These are phyloP conservation scores for Pittosporum tobira DNA, from an alignment of 129 eudicot genomes.

Conservation along the genomic window DNA sequence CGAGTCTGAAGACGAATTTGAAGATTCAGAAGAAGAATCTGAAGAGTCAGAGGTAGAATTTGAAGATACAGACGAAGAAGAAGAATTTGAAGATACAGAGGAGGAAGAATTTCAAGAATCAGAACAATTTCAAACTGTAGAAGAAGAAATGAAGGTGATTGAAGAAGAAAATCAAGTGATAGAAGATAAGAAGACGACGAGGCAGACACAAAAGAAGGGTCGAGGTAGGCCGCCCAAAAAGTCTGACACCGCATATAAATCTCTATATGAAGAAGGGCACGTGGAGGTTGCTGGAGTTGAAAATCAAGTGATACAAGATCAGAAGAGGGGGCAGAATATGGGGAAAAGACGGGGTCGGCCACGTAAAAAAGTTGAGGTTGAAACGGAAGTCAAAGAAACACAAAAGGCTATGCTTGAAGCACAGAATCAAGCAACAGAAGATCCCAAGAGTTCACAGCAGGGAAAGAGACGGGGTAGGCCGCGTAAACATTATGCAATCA, in stretches of 20 bases:
- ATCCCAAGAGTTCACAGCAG: background rate
- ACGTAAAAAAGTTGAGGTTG: background rate
- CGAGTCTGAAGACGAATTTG: constrained; percentile 1
- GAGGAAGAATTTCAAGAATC: background rate
- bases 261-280: background rate
- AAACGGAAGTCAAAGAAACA: background rate
- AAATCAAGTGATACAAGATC: background rate
- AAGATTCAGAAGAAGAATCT: constrained; percentile 1
- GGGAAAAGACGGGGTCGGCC: background rate
- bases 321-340: background rate
- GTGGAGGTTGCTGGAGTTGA: no score
- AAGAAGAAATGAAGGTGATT: constrained; percentile 6
- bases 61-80: background rate
- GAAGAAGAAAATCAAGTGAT: background rate
- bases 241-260: background rate
- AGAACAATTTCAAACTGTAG: background rate
- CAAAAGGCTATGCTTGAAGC: background rate
- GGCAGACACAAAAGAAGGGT: background rate
- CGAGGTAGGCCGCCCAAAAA: background rate
- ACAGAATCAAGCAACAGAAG: background rate
- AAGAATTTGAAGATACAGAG: background rate
- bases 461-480: constrained; percentile 2
- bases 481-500: background rate
- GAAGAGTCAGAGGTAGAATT: background rate
- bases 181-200: background rate